Percentiles rank a stretch among this genome's conserved stretches.
Conservation (phyloP, 768 basidiomycete genomes). For the Exidia glandulosa region DNA sequence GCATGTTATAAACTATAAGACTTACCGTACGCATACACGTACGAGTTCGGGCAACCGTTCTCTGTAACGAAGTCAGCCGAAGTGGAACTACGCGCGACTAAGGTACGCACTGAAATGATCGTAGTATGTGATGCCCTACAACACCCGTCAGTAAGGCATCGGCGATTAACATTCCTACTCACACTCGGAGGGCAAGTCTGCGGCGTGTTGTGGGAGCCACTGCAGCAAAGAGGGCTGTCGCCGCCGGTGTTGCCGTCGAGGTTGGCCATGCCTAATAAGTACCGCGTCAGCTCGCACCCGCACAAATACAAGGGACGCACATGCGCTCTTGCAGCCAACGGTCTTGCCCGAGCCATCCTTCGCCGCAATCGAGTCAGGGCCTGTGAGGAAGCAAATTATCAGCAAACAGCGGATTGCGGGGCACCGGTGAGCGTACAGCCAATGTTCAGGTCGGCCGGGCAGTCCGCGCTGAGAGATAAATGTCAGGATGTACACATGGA, state of each 20-base stretch:
- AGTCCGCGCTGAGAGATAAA: not conserved
- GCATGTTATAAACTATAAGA: too few relatives aligned
- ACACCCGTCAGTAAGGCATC: too few relatives aligned
- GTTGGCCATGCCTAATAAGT: not conserved
- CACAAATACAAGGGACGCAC: too few relatives aligned
- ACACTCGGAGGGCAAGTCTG: conserved; percentile 7
- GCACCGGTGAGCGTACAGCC: not conserved
- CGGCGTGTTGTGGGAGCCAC: conserved; percentile 5
- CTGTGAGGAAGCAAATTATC: not conserved
- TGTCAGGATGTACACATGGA: too few relatives aligned
- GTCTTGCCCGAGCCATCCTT: not conserved
- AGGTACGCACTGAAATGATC: conserved; percentile 2
- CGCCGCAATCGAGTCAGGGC: not conserved
- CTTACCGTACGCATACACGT: conserved; percentile 5
- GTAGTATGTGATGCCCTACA: conserved; percentile 5
- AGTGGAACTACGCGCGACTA: not conserved
- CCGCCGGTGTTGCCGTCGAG: conserved; percentile 2
- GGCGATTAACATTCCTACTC: not conserved
- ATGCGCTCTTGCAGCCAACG: not conserved
- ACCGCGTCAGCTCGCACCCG: too few relatives aligned
- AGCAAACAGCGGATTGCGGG: not conserved
- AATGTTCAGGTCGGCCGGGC: not conserved
- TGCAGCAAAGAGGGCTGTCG: conserved; percentile 7
- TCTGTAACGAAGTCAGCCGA: not conserved
- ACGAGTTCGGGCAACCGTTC: conserved; percentile 2